Conservation (phyloP, 1,284 basidiomycete genomes). For the Fomitopsis palustris region DNA sequence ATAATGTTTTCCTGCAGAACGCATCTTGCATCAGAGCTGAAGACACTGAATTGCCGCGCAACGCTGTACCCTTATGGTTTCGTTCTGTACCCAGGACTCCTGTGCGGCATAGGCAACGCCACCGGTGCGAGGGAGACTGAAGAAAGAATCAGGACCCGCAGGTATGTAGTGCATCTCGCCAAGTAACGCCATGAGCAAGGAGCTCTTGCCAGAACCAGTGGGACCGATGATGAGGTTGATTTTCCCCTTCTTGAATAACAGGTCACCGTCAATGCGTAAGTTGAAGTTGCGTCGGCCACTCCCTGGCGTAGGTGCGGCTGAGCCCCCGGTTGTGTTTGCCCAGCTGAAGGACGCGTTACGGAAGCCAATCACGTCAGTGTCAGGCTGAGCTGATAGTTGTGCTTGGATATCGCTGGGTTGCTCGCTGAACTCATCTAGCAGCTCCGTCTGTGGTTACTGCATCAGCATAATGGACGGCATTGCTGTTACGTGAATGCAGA, state of each 20-base stretch:
- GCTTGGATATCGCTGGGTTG: conserved; percentile 9
- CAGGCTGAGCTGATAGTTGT: conserved; percentile 9
- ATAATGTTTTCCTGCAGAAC: conserved; percentile 37
- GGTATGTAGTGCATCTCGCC: conserved; percentile 62
- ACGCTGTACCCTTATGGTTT: conserved; percentile 44
- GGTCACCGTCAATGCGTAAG: conserved; percentile 46
- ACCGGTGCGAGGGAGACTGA: conserved; percentile 57
- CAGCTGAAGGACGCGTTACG: conserved; percentile 40
- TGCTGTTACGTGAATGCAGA: conserved; percentile 12
- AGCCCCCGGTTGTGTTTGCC: conserved; percentile 26
- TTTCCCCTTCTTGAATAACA: conserved; percentile 53
- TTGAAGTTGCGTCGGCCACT: conserved; percentile 38
- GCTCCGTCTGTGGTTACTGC: conserved; percentile 35
- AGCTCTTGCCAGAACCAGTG: conserved; percentile 51
- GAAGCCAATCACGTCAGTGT: conserved; percentile 35
- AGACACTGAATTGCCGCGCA: too few relatives aligned
- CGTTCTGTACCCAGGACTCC: conserved; percentile 72
- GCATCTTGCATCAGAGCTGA: too few relatives aligned
- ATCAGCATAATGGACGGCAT: too few relatives aligned
- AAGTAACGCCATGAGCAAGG: conserved; percentile 53
- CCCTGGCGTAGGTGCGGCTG: conserved; percentile 20
- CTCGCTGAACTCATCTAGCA: conserved; percentile 42
- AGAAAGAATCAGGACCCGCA: conserved; percentile 52
- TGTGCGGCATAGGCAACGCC: conserved; percentile 76
- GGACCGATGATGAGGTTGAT: conserved; percentile 67